Evolutionary conservation across 2,329 filamentous ascomycete species (phyloP), one percentile per base, ranked within the genome.

Genomic region (Blumeriella jaapii): DNA sequence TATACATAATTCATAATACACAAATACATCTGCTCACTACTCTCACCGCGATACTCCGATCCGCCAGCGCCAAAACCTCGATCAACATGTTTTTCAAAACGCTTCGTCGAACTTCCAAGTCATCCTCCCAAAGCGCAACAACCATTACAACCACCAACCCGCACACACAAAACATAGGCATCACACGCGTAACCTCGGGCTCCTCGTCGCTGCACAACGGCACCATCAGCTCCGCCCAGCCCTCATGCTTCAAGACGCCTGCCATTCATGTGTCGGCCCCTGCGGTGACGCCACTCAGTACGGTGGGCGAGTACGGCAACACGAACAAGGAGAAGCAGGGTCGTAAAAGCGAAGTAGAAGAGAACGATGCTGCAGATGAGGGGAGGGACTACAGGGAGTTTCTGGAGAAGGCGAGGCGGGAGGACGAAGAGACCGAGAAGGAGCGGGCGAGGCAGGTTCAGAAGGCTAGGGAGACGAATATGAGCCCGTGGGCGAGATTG

Each of bases 391-490:
- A 41, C 19, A 28, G 40, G 14, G 40, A 44, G n/a, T 51, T 51
- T 28, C 17, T 51, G 19, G 40, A 36, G 19, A 42, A 47, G 12
- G 42, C 43, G 9, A 37, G 31, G 19, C 40, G 39, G 16, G 45
- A 42, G 10, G 46, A 29, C 3, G 42, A 46, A 32, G 39, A 36
- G 25, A 36, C 17, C 10, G 41, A 47, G 34, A 46, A 36, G 31
- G 32, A 36, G 33, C 41, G 20, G 34, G 16, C 35, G 48, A 48
- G 56, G 34, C 45, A 58, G 28, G 57, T 59, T 39, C 58, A 59
- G 41, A 55, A 53, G n/a, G 46, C 59, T 20, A 47, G 64, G 34
- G 57, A 61, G 40, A 61, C 60, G 36, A 67, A 62, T 47, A 61
- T 62, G 34, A 60, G 46, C 35, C 46, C 46, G 2, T 48, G 42